A percentile compares a stretch with the other conserved stretches of the same genome.
These are phyloP conservation scores for Thamnidium elegans DNA, from an alignment of 192 early-diverging fungal genomes.

Conservation along the genomic window DNA sequence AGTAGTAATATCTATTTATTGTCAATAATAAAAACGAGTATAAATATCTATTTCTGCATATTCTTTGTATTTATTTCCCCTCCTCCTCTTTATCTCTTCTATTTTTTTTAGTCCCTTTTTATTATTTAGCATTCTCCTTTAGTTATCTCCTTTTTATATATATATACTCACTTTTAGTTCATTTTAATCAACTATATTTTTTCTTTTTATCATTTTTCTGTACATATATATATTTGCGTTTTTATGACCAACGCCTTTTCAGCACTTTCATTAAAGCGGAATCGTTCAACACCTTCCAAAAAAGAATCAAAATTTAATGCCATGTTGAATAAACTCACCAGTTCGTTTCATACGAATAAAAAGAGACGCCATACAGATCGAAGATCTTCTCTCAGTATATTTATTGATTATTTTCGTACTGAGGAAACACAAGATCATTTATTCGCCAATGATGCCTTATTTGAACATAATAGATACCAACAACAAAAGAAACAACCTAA, in stretches of 20 bases:
- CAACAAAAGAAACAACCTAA: background rate
- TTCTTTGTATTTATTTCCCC: background rate
- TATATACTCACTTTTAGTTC: conserved; percentile 6
- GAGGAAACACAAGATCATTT: background rate
- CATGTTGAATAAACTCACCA: conserved; percentile 14
- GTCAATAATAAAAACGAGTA: background rate
- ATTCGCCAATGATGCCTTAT: conserved; percentile 3
- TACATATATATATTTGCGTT: conserved; percentile 1
- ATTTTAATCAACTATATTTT: background rate
- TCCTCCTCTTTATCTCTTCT: background rate
- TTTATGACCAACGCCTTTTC: conserved; percentile 14
- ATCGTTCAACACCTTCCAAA: conserved; percentile 10
- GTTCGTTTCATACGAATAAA: conserved; percentile 6
- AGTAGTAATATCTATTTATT: conserved; percentile 9
- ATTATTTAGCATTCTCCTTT: conserved; percentile 1
- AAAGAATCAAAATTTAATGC: conserved; percentile 1
- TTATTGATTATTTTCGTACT: conserved; percentile 15
- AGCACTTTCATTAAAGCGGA: conserved; percentile 14
- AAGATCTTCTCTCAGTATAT: conserved; percentile 1
- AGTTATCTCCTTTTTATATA: background rate
- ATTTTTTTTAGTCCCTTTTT: background rate
- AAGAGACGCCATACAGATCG: conserved; percentile 1
- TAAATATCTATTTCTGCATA: background rate
- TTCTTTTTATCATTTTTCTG: background rate
- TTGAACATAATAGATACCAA: conserved; percentile 13